Evolutionary conservation across 2,329 filamentous ascomycete genomes (phyloP), one percentile per base, ranked within the genome.

Genomic region (Thermothelomyces thermophilus): DNA sequence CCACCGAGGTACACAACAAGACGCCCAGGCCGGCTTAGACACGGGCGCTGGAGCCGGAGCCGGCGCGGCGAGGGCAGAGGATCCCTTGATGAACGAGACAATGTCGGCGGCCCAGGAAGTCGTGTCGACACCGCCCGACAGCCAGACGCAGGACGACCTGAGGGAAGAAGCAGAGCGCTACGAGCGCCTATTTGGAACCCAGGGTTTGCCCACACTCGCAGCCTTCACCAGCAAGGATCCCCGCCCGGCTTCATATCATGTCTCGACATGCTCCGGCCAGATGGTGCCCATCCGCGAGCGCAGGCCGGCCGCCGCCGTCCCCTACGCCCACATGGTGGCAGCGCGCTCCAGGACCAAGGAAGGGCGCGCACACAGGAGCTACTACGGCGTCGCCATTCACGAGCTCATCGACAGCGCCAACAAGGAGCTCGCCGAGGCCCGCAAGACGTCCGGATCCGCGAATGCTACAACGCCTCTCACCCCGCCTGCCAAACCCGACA

Each of bases 371-470:
- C 80, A 80, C 60, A 80, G 80, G 59, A 84, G 83, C 59, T 97
- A 90, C 68, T 98, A 95, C 64, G 93, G 93, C 9, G 85, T 98
- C 56, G 85, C 95, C 41, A 93, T 98, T 30, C 90, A 96, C 66
- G 75, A 82, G 48, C 71, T 98, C 34, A 77, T 97, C 50, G 83
- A 87, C 50, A 77, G 84, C 14, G 86, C 86, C 3, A 72, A 79
- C 46, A 76, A 77, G 17, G 81, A 89, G 54, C 68, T 77, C 9
- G 69, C 73, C 33, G 66, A 68, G 19, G 54, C 60, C 42, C 56
- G 55, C 57, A 57, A 63, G 60, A 63, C 60, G 45, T 61, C 62
- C 34, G 54, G 53, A 40, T 62, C 62, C 28, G 54, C 51, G 51
- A 47, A 55, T 1, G 60, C 55, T 50, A 48, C 56, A 1, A 60